Evolutionary conservation across 306 rosid genomes (phyloP), one percentile per base, ranked within the genome.

Genomic region (Quercus wislizeni): DNA sequence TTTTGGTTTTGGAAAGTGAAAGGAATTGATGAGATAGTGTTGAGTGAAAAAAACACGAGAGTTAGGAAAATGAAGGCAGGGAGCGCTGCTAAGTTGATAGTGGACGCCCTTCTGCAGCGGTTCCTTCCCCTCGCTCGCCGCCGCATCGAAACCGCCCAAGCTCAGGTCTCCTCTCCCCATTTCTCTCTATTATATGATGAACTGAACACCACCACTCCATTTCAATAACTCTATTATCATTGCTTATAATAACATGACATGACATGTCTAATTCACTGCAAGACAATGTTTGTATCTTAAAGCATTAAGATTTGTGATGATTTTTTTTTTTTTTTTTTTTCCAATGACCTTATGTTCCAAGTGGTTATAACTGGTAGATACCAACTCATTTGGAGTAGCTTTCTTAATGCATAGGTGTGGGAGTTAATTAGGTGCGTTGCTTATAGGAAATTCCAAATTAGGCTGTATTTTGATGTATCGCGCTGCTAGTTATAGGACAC

Each of bases 121-220:
- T 96, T 96, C 80, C 99, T 96, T 71, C 99, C 98, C 1, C 97
- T 96, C 64, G 97, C 99, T 46, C 96, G 99, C 43, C 98, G 99
- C 69, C 98, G 98, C 81, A 96, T 96, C 20, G 98, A 96, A 87
- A 96, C 99, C 58, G 97, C 99, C 58, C 99, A 96, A 90, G 99
- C 98, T 3, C 99, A 96, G 97, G 98, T 87, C 4, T 69, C 54
- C 35, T 59, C 20, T 54, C 46, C 11, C 2, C 46, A 38, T 38
- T 38, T 38, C 46, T 41, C 2, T 7, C 46, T 41, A 41, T 2
- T 8, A 41, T 41, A 41, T 41, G 46, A 8, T 41, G 46, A 41
- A 41, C 46, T 41, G 11, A 41, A 41, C 46, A 41, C 11, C 46
- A 8, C 46, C 46, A 41, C 46, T 8, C 46, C 46, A 41, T 41